Base-by-base conservation (phyloP, 2,329 filamentous ascomycete genomes). In the Emergomyces orientalis region DNA sequence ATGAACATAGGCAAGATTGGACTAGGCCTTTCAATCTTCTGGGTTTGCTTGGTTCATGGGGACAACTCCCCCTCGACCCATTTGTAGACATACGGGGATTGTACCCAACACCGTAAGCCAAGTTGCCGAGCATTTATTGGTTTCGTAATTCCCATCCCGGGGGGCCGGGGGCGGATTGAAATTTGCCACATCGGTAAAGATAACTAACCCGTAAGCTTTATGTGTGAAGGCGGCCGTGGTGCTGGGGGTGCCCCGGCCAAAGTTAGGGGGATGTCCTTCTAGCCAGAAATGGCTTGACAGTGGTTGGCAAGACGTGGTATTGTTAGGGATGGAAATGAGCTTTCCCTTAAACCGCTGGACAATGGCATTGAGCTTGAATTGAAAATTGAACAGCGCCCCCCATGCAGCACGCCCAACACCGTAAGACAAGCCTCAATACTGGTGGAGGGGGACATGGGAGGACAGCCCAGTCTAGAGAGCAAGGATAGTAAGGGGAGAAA, bases 341-440 rank as follows among this genome's bases (percentile, higher is more conserved):
- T 55, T 58, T 58, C 25, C 39, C 56, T n/a, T 30, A 17, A 43
- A 7, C 25, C 39, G 45, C 32, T 58, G 56, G 56, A 13, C 39
- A 58, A 32, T 58, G 34, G 25, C 39, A 13, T 30, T 58, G 34
- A 58, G 39, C 25, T 58, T 58, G 39, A 41, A 58, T 58, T 30
- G 22, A 58, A 45, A 58, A n/a, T 34, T 19, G 49, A 52, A 19
- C 52, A 58, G 56, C 56, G 39, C 56, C 37, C 8, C 56, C 19
- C 32, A 30, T 30, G 56, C 56, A 58, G n/a, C 56, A 25, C 34
- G 19, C n/a, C n/a, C 25, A 22, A 14, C 22, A 58, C 56, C 17
- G 22, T 43, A 22, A 27, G 56, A n/a, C n/a, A 58, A 41, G 17
- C 19, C 25, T 32, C 51, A 22, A 57, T 57, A 27, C 56, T 30